A percentile compares a stretch with the other conserved stretches of the same genome.
phyloP scores from a whole-genome alignment of 2,329 filamentous ascomycete species.

The Fusarium ambrosium region DNA sequence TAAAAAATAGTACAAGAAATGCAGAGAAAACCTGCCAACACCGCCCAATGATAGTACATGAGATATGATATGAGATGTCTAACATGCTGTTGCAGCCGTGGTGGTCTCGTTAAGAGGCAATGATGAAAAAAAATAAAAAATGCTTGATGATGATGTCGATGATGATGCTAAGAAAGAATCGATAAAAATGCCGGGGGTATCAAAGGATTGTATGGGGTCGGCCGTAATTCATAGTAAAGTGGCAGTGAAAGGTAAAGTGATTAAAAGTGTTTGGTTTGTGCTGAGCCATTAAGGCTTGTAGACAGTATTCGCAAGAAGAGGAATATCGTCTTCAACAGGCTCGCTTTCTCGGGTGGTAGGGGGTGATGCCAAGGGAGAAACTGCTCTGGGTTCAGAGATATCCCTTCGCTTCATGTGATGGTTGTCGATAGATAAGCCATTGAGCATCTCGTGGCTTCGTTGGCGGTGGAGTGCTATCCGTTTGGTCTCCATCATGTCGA shows the following conservation, averaged over 20 bases:
- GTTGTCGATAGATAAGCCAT: slow-evolving; percentile 48
- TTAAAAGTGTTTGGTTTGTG: slow-evolving; percentile 8
- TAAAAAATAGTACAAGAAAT: background rate
- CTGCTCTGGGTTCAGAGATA: slow-evolving; percentile 37
- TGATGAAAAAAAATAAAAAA: background rate
- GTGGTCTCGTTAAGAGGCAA: slow-evolving; percentile 30
- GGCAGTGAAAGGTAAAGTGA: slow-evolving; percentile 15
- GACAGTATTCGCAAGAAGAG: slow-evolving; percentile 65
- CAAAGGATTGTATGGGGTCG: slow-evolving; percentile 46
- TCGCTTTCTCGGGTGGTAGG: slow-evolving; percentile 49
- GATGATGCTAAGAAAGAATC: background rate
- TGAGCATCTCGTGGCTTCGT: slow-evolving; percentile 66
- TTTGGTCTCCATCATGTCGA: slow-evolving; percentile 45
- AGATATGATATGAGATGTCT: slow-evolving; percentile 32
- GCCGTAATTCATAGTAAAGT: slow-evolving; percentile 45
- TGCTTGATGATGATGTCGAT: background rate
- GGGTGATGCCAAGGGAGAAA: slow-evolving; percentile 53
- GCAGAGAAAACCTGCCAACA: slow-evolving; percentile 3
- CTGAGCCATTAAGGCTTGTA: slow-evolving; percentile 56
- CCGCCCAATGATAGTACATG: slow-evolving; percentile 29
- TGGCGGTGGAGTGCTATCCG: slow-evolving; percentile 61
- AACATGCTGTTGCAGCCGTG: slow-evolving; percentile 41
- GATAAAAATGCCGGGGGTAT: slow-evolving; percentile 41
- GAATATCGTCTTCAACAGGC: slow-evolving; percentile 45
- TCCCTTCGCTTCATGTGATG: slow-evolving; percentile 34